Base-by-base conservation (phyloP, 441 rosid species). In the Gossypium davidsonii region DNA sequence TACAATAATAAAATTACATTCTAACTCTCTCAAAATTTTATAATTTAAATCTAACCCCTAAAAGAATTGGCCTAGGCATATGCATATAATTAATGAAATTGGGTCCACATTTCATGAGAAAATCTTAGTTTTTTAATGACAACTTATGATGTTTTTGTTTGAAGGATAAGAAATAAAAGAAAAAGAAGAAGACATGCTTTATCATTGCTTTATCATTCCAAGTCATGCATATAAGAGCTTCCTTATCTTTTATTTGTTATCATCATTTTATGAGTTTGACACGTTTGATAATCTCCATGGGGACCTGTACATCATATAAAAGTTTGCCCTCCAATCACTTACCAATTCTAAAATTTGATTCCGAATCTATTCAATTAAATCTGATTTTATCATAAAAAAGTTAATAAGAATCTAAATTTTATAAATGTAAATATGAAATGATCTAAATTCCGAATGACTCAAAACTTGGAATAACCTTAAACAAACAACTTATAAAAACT, bases 191-290 rank as follows among this genome's bases (percentile, higher is more conserved):
- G 39, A 14, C 46, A 20, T 42, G 26, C 74, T 64, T 73, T 55
- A 44, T 72, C 78, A 75, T 60, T 74, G 20, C 74, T 64, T 73
- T 65, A 44, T 72, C 78, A 75, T 60, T 74, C 78, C 78, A 74
- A 39, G 68, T 74, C 81, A 74, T 26, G 59, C 73, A 14, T 17
- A 51, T 11, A 51, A 44, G 25, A 28, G 1, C 2, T 51, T 42
- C 68, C 69, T 74, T 62, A 74, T 71, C 72, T 11, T 3, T 42
- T 67, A 57, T 42, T 31, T 66, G 23, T 57, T 7, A 37, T 75
- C 7, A 66, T 66, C 39, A 23, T 23, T 48, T 67, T 14, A 14
- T 7, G 25, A 67, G 34, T 3, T 26, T n/a, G 58, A 49, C 44
- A 48, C 23, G 1, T 31, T 48, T 21, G 25, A 56, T 57, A 0